These are phyloP conservation scores for Paspalum notatum DNA, from an alignment of 176 grass and related monocot genomes.

Conservation along the genomic window DNA sequence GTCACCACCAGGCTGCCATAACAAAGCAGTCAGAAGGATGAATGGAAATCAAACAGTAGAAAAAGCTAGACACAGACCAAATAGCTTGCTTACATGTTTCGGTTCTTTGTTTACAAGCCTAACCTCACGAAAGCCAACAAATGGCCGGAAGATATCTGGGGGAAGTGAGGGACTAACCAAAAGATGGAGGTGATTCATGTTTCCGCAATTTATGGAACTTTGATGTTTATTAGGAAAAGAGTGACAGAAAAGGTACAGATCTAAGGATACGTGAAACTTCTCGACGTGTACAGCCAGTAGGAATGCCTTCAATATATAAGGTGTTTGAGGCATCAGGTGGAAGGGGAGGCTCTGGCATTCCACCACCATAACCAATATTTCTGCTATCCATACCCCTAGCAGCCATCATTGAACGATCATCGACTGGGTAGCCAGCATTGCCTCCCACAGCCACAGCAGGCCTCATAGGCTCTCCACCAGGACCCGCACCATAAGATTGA, in stretches of 20 bases:
- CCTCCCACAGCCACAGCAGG: slow-evolving; percentile 46
- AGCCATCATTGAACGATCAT: slow-evolving; percentile 60
- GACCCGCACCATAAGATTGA: slow-evolving; percentile 53
- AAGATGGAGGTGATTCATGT: background rate
- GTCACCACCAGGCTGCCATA: slow-evolving; percentile 72
- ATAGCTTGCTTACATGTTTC: slow-evolving; percentile 68
- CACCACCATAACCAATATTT: slow-evolving; percentile 63
- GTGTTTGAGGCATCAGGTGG: slow-evolving; percentile 87
- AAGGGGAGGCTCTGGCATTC: slow-evolving; percentile 63
- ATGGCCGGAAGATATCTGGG: slow-evolving; percentile 80
- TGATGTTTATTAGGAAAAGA: background rate
- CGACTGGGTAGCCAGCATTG: slow-evolving; percentile 63
- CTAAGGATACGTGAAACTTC: slow-evolving; percentile 91
- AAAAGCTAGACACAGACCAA: background rate
- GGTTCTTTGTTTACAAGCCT: slow-evolving; percentile 90
- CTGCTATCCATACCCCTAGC: slow-evolving; percentile 59
- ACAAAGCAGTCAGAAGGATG: slow-evolving; percentile 28
- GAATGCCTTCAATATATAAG: slow-evolving; percentile 78
- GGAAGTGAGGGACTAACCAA: slow-evolving; percentile 54
- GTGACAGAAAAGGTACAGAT: slow-evolving; percentile 8
- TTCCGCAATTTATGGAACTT: slow-evolving; percentile 1
- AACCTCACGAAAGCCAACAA: slow-evolving; percentile 83
- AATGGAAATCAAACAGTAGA: slow-evolving; percentile 16
- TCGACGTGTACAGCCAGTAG: slow-evolving; percentile 66
- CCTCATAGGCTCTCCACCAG: slow-evolving; percentile 54